Evolutionary conservation across 345 rosid genomes (phyloP).

Genomic region (Boechera divaricarpa): DNA sequence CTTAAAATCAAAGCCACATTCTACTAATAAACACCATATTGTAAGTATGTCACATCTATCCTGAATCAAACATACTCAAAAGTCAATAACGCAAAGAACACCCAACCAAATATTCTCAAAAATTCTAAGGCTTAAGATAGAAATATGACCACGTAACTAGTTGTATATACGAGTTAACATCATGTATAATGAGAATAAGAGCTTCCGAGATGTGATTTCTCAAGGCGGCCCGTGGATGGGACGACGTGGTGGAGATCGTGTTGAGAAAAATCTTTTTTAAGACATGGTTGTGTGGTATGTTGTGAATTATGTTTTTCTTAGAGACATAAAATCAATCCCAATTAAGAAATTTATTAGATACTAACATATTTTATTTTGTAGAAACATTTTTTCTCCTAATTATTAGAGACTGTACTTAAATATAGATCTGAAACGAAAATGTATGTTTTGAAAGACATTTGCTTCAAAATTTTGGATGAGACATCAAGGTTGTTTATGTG

Average conservation of each 20-base stretch:
- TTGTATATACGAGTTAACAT: no score
- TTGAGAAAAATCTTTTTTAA: no score
- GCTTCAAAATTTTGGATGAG: constrained; percentile 1
- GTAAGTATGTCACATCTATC: no score
- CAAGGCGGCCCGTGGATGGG: no score
- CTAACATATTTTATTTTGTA: not conserved
- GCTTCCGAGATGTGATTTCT: no score
- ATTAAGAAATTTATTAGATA: not conserved
- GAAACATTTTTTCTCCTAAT: not conserved
- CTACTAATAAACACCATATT: no score
- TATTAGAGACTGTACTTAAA: not conserved
- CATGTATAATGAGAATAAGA: no score
- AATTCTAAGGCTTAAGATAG: no score
- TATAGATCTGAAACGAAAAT: not conserved
- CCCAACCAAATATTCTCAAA: not conserved
- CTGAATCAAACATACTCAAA: not conserved
- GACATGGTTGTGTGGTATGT: no score
- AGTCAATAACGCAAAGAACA: not conserved
- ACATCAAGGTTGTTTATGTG: constrained; percentile 25
- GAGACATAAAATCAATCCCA: not conserved
- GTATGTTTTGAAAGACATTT: not conserved
- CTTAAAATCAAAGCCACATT: no score
- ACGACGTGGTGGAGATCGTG: no score
- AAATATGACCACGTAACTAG: no score
- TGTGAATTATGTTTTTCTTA: not conserved